Evolutionary conservation across 2,329 filamentous ascomycete species (phyloP).

Genomic region (Fusarium odoratissimum): DNA sequence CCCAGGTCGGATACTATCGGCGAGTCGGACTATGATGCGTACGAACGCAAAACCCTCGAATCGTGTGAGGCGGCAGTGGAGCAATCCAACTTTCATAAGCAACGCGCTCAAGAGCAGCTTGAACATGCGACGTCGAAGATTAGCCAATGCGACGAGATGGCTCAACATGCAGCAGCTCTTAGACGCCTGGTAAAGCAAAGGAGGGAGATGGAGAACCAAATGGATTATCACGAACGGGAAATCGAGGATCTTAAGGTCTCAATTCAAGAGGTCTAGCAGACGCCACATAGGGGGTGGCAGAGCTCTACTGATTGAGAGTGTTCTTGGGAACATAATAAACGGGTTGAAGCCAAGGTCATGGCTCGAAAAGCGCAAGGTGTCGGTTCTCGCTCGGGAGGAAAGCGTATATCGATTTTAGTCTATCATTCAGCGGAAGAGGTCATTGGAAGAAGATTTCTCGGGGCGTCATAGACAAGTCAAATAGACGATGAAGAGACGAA

Average conservation of each 20-base stretch:
- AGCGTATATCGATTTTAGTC: not conserved
- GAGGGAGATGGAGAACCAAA: no score
- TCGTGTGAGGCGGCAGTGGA: not conserved
- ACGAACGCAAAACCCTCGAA: not conserved
- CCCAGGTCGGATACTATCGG: no score
- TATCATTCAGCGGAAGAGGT: not conserved
- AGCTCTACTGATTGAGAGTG: not conserved
- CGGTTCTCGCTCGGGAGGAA: not conserved
- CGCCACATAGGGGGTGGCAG: not conserved
- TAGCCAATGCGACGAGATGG: not conserved
- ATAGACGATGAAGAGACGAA: not conserved
- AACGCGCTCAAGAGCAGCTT: not conserved
- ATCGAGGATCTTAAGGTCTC: not conserved
- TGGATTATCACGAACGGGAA: not conserved
- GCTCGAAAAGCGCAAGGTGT: not conserved
- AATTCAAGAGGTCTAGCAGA: not conserved
- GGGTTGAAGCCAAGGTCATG: not conserved
- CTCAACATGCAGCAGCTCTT: not conserved
- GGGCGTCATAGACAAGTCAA: not conserved
- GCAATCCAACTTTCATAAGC: not conserved
- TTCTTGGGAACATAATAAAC: not conserved
- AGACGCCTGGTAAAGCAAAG: not conserved
- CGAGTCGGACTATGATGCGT: not conserved
- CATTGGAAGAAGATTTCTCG: not conserved
- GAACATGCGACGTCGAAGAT: not conserved